Evolutionary conservation across 257 asterid genomes (phyloP), one percentile per base, ranked within the genome.

Genomic region (Lantana camara): DNA sequence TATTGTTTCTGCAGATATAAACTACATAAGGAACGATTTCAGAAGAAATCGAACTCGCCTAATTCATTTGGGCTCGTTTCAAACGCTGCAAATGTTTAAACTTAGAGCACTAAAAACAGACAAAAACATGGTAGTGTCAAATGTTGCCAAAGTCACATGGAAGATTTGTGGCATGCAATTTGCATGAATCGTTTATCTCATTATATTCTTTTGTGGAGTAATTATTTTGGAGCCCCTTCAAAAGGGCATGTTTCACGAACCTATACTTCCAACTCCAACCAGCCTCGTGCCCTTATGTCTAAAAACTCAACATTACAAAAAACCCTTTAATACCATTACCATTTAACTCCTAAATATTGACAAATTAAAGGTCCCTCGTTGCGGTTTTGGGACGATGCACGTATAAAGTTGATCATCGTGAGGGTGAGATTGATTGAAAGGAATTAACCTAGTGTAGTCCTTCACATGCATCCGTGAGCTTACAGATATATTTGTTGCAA

Each of bases 111-210:
- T n/a, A n/a, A 57, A 69, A 58, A 63, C 49, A 32, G 29, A 68
- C n/a, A 64, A 59, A 64, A 59, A 27, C 4, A 50, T 16, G 4
- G 14, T 27, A 29, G 27, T 32, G 41, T 29, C 32, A 57, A 71
- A 71, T 57, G 30, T 51, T 56, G 67, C 57, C 44, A 64, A 57
- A 46, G 71, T 55, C 80, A 75, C 81, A 79, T 75, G 75, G 74
- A 66, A 4, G 42, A 67, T 47, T 67, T 73, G 69, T 71, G 69
- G 46, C 34, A 41, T 64, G 66, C 67, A 57, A 7, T 54, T 56
- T 62, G 72, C 64, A 63, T 57, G 32, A 35, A 69, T 57, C 37
- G 48, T 62, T 60, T 54, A 67, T 44, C 50, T 71, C 44, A 15
- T 42, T 27, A 7, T 37, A 48, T 41, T 16, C 51, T 75, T 72